Base-by-base conservation (phyloP, 768 basidiomycete species). In the Leccinellum albellum region DNA sequence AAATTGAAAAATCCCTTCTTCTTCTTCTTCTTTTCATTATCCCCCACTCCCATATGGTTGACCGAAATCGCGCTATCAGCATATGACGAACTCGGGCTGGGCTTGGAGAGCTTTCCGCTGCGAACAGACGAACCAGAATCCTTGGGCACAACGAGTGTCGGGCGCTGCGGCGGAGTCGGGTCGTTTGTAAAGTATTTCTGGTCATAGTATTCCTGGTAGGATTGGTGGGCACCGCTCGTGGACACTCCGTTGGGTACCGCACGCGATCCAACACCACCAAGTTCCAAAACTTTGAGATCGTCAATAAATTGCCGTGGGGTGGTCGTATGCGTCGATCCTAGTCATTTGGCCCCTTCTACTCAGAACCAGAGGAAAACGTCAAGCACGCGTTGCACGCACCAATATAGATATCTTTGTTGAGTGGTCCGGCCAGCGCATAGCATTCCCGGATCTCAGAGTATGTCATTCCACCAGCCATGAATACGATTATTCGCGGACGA, bases 401-500 rank as follows among this genome's bases (percentile, higher is more conserved):
- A 56, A 99, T 90, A 72, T 86, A 90, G 52, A 98, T 82, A 64
- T 99, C 97, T 72, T 89, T 94, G 65, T 89, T 88, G 52, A 92
- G 69, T 2, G 83, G 70, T 48, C 76, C 78, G 3, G 92, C 89
- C 15, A 96, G 77, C 50, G 86, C 79, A 67, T 98, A 98, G 47
- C 84, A 87, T 65, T 94, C 85, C 58, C 96, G 81, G 73, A 95
- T 88, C 73, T 99, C 97, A 0, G 94, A 96, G 70, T 94, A 94
- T 2, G 97, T 95, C 82, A 95, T 87, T 2, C 97, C 97, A 33
- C 97, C 97, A 14, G 91, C 90, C 23, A 98, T 79, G 72, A 98
- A 98, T 17, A 98, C 82, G 33, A 99, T 79, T 14, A 97, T 66
- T 28, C 96, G 82, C 71, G 92, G 88, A 57, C 84, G 81, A 51